Conservation (phyloP, 441 rosid species). For the Brassica balearica region DNA sequence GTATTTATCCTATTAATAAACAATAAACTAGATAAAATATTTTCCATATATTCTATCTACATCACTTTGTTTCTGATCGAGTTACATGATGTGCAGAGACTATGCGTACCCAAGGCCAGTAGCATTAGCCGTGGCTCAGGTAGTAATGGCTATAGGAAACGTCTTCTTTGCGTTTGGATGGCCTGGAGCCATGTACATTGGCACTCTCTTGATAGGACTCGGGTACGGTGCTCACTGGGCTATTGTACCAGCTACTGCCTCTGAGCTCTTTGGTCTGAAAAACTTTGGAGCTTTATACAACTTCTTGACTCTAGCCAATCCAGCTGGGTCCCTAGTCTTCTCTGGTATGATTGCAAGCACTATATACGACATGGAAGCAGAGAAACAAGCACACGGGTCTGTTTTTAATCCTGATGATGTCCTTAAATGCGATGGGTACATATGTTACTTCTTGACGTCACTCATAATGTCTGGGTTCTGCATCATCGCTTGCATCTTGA, state of each 20-base stretch:
- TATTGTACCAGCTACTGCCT: constrained; percentile 92
- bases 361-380: constrained; percentile 88
- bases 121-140: constrained; percentile 80
- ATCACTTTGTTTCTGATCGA: constrained; percentile 14
- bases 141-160: constrained; percentile 88
- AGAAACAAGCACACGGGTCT: constrained; percentile 64
- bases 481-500: constrained; percentile 64
- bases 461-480: constrained; percentile 89
- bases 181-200: constrained; percentile 91
- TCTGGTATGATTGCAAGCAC: constrained; percentile 88
- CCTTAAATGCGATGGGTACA: constrained; percentile 68
- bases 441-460: constrained; percentile 87
- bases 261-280: constrained; percentile 91
- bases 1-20: too few species aligned
- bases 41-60: too few species aligned
- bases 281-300: constrained; percentile 92
- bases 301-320: constrained; percentile 90
- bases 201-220: constrained; percentile 84
- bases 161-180: constrained; percentile 84
- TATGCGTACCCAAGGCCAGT: constrained; percentile 87
- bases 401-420: constrained; percentile 52
- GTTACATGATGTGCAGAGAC: constrained; percentile 54
- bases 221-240: constrained; percentile 99
- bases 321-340: constrained; percentile 89
- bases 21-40: too few species aligned